A percentile compares a stretch with the other conserved stretches of the same genome.
Evolutionary conservation across 768 basidiomycete genomes (phyloP).

Genomic region (Naganishia kalamii): DNA sequence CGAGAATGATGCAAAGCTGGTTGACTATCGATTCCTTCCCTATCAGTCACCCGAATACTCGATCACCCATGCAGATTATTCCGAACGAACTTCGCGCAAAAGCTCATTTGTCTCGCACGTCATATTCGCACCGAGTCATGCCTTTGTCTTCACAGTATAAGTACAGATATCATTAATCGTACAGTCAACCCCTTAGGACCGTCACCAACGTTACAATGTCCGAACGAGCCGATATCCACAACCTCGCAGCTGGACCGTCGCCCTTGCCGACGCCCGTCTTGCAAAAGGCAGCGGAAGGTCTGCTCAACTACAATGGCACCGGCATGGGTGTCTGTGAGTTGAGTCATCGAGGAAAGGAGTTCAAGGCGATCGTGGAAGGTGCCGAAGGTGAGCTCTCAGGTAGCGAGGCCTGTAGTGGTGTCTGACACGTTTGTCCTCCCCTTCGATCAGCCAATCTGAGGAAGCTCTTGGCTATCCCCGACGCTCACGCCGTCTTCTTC

Average conservation of each 20-base stretch:
- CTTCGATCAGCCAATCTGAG: slow-evolving; percentile 58
- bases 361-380: slow-evolving; percentile 60
- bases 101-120: slow-evolving; percentile 7
- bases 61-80: neutral
- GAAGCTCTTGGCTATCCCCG: slow-evolving; percentile 69
- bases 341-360: slow-evolving; percentile 89
- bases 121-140: neutral
- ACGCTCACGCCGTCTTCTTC: slow-evolving; percentile 79
- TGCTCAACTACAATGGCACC: slow-evolving; percentile 83
- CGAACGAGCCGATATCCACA: slow-evolving; percentile 54
- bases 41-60: no score
- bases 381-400: slow-evolving; percentile 40
- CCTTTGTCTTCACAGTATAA: neutral
- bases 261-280: slow-evolving; percentile 82
- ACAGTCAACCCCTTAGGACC: neutral
- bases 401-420: no score
- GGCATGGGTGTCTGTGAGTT: slow-evolving; percentile 96
- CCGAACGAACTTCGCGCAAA: neutral
- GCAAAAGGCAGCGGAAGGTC: slow-evolving; percentile 68
- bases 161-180: neutral
- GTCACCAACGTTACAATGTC: neutral
- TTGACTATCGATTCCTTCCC: no score
- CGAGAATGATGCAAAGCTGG: no score
- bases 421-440: neutral
- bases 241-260: slow-evolving; percentile 93